Evolutionary conservation across 768 basidiomycete genomes (phyloP).

Genomic region (Clitopilus passeckerianus): DNA sequence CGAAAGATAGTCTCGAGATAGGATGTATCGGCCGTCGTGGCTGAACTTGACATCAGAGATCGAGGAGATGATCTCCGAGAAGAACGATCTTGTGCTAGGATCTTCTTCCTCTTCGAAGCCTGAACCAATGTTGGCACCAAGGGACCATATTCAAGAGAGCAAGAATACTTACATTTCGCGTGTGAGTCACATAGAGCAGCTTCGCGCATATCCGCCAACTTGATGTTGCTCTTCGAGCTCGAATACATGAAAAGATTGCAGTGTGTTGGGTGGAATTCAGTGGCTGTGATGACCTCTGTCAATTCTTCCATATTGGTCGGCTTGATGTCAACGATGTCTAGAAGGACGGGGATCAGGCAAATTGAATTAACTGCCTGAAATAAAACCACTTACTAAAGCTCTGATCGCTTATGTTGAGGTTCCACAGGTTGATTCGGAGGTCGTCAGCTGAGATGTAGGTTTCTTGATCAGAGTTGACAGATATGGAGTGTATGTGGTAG

Average conservation of each 20-base stretch:
- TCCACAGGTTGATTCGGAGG: constrained; percentile 96
- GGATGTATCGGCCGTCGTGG: constrained; percentile 93
- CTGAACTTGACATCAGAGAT: constrained; percentile 99
- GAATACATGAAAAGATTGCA: constrained; percentile 99
- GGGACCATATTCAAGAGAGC: constrained; percentile 1
- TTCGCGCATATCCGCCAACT: constrained; percentile 98
- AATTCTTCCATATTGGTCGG: constrained; percentile 99
- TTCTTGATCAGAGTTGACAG: constrained; percentile 98
- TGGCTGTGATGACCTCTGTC: constrained; percentile 99
- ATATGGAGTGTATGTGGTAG: constrained; percentile 99
- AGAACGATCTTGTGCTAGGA: constrained; percentile 95
- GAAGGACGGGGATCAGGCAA: constrained; percentile 4
- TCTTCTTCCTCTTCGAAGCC: constrained; percentile 99
- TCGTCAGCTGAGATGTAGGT: constrained; percentile 99
- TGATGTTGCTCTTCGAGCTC: constrained; percentile 99
- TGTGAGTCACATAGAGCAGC: constrained; percentile 94
- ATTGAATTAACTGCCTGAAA: not conserved
- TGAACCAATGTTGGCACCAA: constrained; percentile 24
- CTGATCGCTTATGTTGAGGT: constrained; percentile 96
- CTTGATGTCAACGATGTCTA: constrained; percentile 99
- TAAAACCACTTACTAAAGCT: constrained; percentile 83
- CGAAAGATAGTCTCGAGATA: constrained; percentile 95
- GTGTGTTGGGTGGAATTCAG: constrained; percentile 95
- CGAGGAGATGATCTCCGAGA: constrained; percentile 99
- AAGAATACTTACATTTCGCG: constrained; percentile 76